Evolutionary conservation across 768 basidiomycete genomes (phyloP), one percentile per base, ranked within the genome.

Genomic region (Lactarius indigo): DNA sequence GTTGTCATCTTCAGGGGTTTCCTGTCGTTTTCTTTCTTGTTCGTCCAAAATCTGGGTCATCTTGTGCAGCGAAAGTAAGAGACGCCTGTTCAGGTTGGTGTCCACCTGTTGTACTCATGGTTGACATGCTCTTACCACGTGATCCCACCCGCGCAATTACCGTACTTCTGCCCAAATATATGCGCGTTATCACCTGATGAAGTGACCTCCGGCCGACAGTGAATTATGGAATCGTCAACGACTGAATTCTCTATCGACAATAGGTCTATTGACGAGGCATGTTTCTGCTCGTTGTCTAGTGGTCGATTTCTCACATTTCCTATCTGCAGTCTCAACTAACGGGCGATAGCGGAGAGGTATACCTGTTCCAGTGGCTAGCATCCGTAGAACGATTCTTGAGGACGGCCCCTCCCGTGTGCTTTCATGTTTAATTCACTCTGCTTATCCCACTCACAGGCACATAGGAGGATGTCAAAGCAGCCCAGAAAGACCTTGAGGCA

Each of bases 331-430:
- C 85, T 13, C 86, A 89, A 73, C 76, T 92, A 30, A 76, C 82
- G 4, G 86, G 84, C 47, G 93, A 94, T 64, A 88, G 88, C 75
- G 90, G 87, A 17, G 91, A 93, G 69, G 83, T 94, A 59, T 91
- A 92, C 72, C 76, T 95, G 18, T 90, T 95, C 72, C 89, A 90
- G 72, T 96, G 92, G 91, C 81, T 95, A 12, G 84, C 87, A 8
- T 78, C 81, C 12, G 83, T 84, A 2, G 88, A 93, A 75, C 84
- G 83, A 73, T 81, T 80, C 30, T 75, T 92, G 23, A 79, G 77
- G 30, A 77, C 79, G 1, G 78, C 82, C 18, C 71, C 82, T 1
- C 72, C 82, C 33, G 92, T 93, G 72, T 61, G 90, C 78, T 52
- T 30, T 41, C 23, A 52, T 31, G 44, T 15, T 66, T 10, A 13